Evolutionary conservation across 78 protist species (phyloP).

Genomic region (Emiliania huxleyi): DNA sequence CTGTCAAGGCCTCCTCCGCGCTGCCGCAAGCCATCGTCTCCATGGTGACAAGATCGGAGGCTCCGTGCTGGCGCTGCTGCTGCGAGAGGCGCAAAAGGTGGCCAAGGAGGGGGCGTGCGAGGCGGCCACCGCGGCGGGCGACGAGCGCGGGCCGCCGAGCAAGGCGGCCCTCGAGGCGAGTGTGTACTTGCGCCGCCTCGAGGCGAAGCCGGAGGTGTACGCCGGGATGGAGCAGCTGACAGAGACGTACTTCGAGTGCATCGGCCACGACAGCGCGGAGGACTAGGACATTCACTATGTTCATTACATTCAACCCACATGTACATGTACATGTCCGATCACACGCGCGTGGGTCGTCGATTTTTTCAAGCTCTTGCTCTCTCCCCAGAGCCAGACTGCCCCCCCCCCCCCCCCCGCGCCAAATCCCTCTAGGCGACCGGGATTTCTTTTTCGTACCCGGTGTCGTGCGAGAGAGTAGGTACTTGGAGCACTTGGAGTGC

Average conservation of each 20-base stretch:
- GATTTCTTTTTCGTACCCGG: too few relatives aligned
- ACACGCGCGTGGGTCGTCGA: too few relatives aligned
- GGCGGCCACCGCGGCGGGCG: neutral
- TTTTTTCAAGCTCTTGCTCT: too few relatives aligned
- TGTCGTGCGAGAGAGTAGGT: too few relatives aligned
- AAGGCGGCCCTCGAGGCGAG: neutral
- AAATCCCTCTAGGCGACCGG: too few relatives aligned
- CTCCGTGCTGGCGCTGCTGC: neutral
- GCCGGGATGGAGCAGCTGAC: neutral
- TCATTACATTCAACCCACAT: too few relatives aligned
- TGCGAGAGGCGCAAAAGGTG: neutral
- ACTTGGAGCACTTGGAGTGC: too few relatives aligned
- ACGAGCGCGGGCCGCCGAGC: neutral
- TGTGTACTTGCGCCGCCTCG: neutral
- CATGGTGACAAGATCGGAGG: too few relatives aligned
- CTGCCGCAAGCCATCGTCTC: neutral
- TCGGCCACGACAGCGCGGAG: neutral
- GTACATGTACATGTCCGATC: too few relatives aligned
- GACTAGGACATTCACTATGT: too few relatives aligned
- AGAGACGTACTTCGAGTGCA: neutral
- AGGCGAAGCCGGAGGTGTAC: neutral
- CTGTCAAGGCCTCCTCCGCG: neutral
- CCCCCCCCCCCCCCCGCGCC: too few relatives aligned
- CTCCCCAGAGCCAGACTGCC: too few relatives aligned
- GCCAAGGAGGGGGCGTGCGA: neutral